Conservation (phyloP, 805 yeast species). For the Kuraishia capsulata region DNA sequence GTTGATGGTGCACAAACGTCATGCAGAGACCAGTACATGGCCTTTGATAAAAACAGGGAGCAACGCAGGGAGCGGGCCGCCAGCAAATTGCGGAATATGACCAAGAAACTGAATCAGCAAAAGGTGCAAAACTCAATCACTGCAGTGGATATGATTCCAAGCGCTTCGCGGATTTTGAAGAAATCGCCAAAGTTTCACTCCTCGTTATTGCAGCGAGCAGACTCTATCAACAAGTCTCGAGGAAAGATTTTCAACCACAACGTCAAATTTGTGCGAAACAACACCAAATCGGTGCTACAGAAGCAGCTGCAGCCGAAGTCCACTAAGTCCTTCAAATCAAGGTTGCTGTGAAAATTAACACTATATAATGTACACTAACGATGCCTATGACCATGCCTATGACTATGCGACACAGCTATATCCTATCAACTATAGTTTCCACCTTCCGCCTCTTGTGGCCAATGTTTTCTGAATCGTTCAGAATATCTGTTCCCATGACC, state of each 20-base stretch:
- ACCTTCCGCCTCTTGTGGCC: background rate
- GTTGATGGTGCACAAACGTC: slow-evolving; percentile 16
- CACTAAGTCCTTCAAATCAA: background rate
- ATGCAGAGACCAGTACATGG: slow-evolving; percentile 27
- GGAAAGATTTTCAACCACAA: slow-evolving; percentile 3
- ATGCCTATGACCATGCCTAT: too few relatives aligned
- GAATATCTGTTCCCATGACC: slow-evolving; percentile 33
- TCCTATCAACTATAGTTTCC: background rate
- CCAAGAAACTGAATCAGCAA: slow-evolving; percentile 26
- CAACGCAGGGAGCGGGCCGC: slow-evolving; percentile 33
- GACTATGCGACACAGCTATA: background rate
- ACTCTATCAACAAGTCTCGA: background rate
- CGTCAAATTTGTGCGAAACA: slow-evolving; percentile 1
- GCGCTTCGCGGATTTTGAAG: background rate
- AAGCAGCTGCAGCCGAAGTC: background rate
- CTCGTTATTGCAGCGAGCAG: slow-evolving; percentile 2
- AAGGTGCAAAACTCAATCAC: slow-evolving; percentile 14
- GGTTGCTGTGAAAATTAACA: too few relatives aligned
- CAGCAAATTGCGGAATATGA: slow-evolving; percentile 31
- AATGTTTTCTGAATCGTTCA: background rate
- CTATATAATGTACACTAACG: too few relatives aligned
- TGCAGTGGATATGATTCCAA: background rate
- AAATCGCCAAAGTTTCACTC: background rate
- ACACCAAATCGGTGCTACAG: background rate
- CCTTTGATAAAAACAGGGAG: slow-evolving; percentile 31